Evolutionary conservation across 345 rosid genomes (phyloP), one percentile per base, ranked within the genome.

Genomic region (Orychophragmus violaceus): DNA sequence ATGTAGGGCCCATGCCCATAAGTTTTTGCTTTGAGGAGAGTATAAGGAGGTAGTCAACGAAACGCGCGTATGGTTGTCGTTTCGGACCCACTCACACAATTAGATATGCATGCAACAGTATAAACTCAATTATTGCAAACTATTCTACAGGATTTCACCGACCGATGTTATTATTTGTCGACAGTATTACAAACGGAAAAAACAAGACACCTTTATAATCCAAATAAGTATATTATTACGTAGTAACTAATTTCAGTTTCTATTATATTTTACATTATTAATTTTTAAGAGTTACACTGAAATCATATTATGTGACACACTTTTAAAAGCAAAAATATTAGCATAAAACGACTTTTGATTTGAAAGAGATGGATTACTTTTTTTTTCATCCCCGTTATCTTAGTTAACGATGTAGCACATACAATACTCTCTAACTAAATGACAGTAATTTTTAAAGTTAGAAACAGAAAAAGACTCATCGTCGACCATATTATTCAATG

Each of bases 41-140:
- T 66, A 21, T 67, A 19, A 25, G 76, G 46, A 21, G 71, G 46
- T 37, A 58, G 76, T 72, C 71, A 65, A 72, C 59, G 71, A 72
- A 64, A 72, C 76, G 76, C 76, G 65, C 45, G 45, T 27, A 27
- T 72, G 28, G 66, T 22, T 48, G 70, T 72, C 76, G 71, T 72
- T 55, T 65, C 36, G 52, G 53, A 36, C 59, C 70, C 76, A 71
- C 48, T 55, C 59, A 18, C 45, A 46, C 74, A 33, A 41, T n/a
- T n/a, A n/a, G n/a, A 46, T 59, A 42, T 71, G 25, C 60, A 64
- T 72, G 76, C 19, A 65, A 65, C 71, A 57, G 76, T 58, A 2
- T 5, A n/a, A 39, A 16, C 37, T 72, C 69, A 50, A 65, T 72
- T 8, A 72, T 72, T 72, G 76, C 16, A 2, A 12, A 12, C 3